Conservation (phyloP, 2,329 filamentous ascomycete species). For the Huntiella omanensis region DNA sequence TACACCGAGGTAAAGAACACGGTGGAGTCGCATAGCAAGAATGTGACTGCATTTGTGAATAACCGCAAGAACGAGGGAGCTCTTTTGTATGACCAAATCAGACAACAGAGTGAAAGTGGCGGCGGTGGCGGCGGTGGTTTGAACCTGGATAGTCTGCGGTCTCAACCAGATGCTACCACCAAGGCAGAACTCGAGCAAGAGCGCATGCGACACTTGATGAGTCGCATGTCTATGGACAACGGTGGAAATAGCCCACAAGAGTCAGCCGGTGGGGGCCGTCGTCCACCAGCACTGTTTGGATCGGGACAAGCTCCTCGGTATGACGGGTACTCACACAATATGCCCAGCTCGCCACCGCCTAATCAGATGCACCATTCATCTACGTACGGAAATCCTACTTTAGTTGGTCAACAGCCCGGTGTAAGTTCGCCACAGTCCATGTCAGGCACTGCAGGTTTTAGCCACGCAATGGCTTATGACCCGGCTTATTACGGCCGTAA, state of each 20-base stretch:
- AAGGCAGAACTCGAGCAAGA: slow-evolving; percentile 70
- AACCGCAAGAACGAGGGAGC: slow-evolving; percentile 83
- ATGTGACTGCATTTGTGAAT: slow-evolving; percentile 92
- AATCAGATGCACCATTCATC: slow-evolving; percentile 23
- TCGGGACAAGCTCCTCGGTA: slow-evolving; percentile 29
- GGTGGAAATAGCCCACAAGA: slow-evolving; percentile 12
- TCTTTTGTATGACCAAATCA: slow-evolving; percentile 68
- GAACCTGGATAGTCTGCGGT: no score
- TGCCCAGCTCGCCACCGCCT: slow-evolving; percentile 36
- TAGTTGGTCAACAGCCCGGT: slow-evolving; percentile 21
- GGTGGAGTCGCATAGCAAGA: slow-evolving; percentile 78
- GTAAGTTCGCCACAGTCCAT: slow-evolving; percentile 7
- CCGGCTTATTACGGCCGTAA: slow-evolving; percentile 40
- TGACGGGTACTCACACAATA: slow-evolving; percentile 38
- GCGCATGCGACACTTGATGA: slow-evolving; percentile 75
- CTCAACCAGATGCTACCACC: background rate
- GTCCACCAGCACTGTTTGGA: slow-evolving; percentile 29
- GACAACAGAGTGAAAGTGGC: slow-evolving; percentile 31
- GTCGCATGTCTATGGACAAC: slow-evolving; percentile 78
- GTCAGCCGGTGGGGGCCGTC: slow-evolving; percentile 11
- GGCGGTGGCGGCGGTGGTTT: no score
- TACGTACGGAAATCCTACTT: slow-evolving; percentile 14
- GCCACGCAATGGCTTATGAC: slow-evolving; percentile 32
- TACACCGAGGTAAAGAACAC: slow-evolving; percentile 94
- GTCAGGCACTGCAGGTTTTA: slow-evolving; percentile 18